Conservation (phyloP, 208 protist species). For the Crithidia thermophila region DNA sequence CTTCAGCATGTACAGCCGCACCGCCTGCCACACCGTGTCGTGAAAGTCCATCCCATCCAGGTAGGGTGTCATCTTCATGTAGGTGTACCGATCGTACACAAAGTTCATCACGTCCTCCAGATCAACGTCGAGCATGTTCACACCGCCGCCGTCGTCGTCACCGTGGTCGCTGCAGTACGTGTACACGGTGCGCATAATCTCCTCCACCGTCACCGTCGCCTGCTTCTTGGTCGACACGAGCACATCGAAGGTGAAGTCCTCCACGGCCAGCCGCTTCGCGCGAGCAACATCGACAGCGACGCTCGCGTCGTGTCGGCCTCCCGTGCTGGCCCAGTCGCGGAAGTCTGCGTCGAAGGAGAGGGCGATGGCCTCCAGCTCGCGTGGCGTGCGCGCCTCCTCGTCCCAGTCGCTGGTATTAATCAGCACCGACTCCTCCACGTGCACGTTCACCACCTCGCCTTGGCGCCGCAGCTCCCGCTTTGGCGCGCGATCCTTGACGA, state of each 20-base stretch:
- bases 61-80: constrained; percentile 25
- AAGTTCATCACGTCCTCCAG: constrained; percentile 18
- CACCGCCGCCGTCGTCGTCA: not conserved
- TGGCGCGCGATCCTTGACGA: constrained; percentile 4
- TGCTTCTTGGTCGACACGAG: constrained; percentile 11
- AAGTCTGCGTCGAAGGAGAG: constrained; percentile 21
- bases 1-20: constrained; percentile 15
- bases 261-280: constrained; percentile 21
- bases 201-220: constrained; percentile 21
- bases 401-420: constrained; percentile 4
- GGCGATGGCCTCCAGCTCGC: constrained; percentile 17
- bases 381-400: constrained; percentile 2
- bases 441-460: constrained; percentile 15
- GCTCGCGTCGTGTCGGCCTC: not conserved
- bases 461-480: constrained; percentile 9
- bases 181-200: constrained; percentile 19
- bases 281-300: constrained; percentile 15
- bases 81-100: constrained; percentile 23
- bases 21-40: constrained; percentile 18
- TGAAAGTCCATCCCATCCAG: constrained; percentile 13
- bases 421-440: constrained; percentile 17
- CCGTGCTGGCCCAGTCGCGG: not conserved
- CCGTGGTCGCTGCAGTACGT: constrained; percentile 24
- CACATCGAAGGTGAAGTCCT: constrained; percentile 22
- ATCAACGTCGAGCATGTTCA: constrained; percentile 11